Evolutionary conservation across 2,329 filamentous ascomycete genomes (phyloP).

Genomic region (Paracorniculantispora psalliotae): DNA sequence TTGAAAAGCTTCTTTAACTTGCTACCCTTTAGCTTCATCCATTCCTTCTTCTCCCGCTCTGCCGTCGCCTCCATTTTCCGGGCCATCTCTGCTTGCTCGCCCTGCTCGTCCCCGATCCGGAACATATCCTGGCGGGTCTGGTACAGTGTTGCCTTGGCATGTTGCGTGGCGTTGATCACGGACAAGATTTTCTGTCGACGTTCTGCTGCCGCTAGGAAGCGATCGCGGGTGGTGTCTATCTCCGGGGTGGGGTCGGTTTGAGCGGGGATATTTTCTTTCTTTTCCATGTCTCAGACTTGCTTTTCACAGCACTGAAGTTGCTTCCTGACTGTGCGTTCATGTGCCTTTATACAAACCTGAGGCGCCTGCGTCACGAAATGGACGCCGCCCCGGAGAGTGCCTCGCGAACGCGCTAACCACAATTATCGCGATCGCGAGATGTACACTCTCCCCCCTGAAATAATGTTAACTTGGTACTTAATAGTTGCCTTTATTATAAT

Average conservation of each 20-base stretch:
- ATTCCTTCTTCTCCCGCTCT: neutral
- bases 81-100: neutral
- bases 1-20: constrained; percentile 1
- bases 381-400: neutral
- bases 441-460: too few relatives aligned
- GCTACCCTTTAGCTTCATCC: constrained; percentile 1
- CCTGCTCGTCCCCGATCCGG: neutral
- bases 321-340: neutral
- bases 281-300: neutral
- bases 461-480: too few relatives aligned
- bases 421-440: neutral
- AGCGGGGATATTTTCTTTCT: neutral
- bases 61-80: neutral
- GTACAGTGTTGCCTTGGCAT: neutral
- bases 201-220: neutral
- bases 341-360: neutral
- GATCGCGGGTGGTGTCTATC: neutral
- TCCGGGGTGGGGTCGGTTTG: neutral
- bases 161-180: neutral
- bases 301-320: neutral
- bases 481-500: too few relatives aligned
- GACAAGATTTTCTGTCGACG: neutral
- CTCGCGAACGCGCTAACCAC: neutral
- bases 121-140: neutral
- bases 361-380: neutral